phyloP scores from a whole-genome alignment of 345 rosid genomes.

The Rhodamnia rubescens region DNA sequence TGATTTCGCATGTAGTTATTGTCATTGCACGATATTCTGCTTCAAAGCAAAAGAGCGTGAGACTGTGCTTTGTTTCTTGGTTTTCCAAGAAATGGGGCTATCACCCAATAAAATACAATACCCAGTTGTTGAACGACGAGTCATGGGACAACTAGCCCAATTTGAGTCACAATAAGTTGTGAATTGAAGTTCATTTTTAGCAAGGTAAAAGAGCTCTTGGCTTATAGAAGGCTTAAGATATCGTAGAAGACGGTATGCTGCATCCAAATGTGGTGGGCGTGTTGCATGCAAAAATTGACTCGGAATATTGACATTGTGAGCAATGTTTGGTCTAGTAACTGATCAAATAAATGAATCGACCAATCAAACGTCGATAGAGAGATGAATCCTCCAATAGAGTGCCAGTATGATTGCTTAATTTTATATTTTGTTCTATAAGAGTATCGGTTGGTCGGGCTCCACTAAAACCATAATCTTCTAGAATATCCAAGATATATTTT shows the following conservation, averaged over 20 bases:
- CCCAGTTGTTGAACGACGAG: neutral
- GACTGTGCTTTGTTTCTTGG: neutral
- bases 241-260: fast-evolving
- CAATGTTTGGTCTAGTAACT: neutral
- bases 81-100: neutral
- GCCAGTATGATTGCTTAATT: neutral
- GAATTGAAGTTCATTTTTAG: neutral
- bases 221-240: neutral
- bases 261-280: neutral
- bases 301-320: neutral
- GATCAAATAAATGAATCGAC: neutral
- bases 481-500: neutral
- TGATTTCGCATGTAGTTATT: neutral
- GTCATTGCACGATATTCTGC: neutral
- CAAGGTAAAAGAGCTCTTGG: neutral
- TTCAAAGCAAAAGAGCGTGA: fast-evolving
- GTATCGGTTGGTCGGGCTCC: fast-evolving
- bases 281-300: neutral
- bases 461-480: neutral
- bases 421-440: fast-evolving
- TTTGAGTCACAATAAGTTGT: neutral
- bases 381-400: neutral
- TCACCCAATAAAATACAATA: neutral
- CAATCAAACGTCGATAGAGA: neutral
- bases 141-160: neutral